These are phyloP conservation scores for Musa itinerans DNA, from an alignment of 176 grass and related monocot genomes.

Conservation along the genomic window DNA sequence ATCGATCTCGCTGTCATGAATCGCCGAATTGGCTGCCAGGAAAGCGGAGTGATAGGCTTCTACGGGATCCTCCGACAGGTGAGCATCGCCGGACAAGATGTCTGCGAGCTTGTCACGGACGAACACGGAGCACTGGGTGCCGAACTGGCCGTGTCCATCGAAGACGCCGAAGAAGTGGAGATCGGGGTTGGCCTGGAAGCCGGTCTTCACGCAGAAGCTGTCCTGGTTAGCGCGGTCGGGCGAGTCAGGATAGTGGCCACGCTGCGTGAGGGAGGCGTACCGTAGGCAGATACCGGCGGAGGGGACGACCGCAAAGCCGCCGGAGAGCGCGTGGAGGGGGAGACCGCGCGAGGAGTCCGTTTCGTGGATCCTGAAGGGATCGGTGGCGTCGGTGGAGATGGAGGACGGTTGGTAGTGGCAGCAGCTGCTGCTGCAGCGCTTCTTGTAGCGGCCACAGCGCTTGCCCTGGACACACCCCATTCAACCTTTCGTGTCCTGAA, in stretches of 20 bases:
- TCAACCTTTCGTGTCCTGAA: too few species aligned
- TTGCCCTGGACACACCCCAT: background rate
- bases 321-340: background rate
- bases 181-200: slow-evolving; percentile 47
- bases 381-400: background rate
- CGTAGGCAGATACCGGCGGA: slow-evolving; percentile 38
- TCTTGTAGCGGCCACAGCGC: background rate
- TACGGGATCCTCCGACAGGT: slow-evolving; percentile 30
- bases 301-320: slow-evolving; percentile 39
- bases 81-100: slow-evolving; percentile 20
- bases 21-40: slow-evolving; percentile 44
- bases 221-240: slow-evolving; percentile 70
- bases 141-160: slow-evolving; percentile 71
- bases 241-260: slow-evolving; percentile 71
- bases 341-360: background rate
- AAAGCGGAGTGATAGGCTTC: slow-evolving; percentile 46
- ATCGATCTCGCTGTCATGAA: slow-evolving; percentile 58
- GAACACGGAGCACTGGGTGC: slow-evolving; percentile 50
- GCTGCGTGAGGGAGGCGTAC: slow-evolving; percentile 47
- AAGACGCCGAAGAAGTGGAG: slow-evolving; percentile 85
- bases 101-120: slow-evolving; percentile 48
- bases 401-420: background rate
- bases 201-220: slow-evolving; percentile 40
- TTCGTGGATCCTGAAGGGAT: background rate
- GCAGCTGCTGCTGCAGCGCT: background rate